Evolutionary conservation across 257 asterid species (phyloP), one percentile per base, ranked within the genome.

Genomic region (Ballota nigra): DNA sequence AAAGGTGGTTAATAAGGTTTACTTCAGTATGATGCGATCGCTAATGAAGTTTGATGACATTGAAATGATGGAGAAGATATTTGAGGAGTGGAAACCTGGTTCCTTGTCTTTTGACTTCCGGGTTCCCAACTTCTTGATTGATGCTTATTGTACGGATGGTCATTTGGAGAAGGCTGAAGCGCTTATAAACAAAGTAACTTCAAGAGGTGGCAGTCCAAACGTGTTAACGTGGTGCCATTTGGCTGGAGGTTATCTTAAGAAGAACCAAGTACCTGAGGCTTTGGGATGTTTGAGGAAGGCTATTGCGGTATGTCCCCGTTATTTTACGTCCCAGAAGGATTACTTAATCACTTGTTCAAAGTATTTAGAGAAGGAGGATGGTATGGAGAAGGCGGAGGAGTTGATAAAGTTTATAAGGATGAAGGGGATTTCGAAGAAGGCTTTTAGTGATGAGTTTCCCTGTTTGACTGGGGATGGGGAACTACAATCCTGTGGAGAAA

Each of bases 201-300:
- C 79, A 13, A 76, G 72, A 74, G 96, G 97, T 12, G 87, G 94
- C 15, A 57, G 47, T 23, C 92, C 89, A 12, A 11, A 3, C 8
- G 76, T 70, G 22, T 15, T 31, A 31, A 91, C 90, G 1, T 88
- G 97, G 91, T 87, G 84, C 53, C 80, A 75, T 74, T 36, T 91
- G 79, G 88, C 89, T 0, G 73, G 81, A 56, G 94, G 90, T 15
- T 88, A 80, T 76, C 63, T 86, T 6, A 56, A 64, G 41, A 74
- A 75, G 38, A 75, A 76, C 43, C 76, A 75, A 61, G 79, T 85
- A 28, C 10, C 67, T 11, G 73, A 83, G 66, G 86, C 85, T 8
- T 72, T 78, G 26, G 85, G 79, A 76, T 86, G 83, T 6, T 75
- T 89, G 86, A 81, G 83, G 82, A 85, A 85, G 80, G 96, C 96